These are phyloP conservation scores for Dendryphion nanum DNA, from an alignment of 2,329 filamentous ascomycete species.

Conservation along the genomic window DNA sequence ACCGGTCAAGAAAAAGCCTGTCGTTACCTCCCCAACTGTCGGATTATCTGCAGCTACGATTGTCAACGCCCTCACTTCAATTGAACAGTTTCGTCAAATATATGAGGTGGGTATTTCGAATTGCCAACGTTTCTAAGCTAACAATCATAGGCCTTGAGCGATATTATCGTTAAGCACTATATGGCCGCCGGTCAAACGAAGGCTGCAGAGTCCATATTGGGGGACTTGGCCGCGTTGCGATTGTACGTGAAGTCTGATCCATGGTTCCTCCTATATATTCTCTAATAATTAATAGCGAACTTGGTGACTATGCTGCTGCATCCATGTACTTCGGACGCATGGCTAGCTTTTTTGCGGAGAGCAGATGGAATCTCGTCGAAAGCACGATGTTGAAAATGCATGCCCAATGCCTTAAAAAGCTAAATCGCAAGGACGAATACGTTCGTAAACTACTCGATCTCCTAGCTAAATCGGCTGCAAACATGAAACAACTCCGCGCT, in stretches of 20 bases:
- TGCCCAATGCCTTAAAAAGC: slow-evolving; percentile 73
- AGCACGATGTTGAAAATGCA: slow-evolving; percentile 84
- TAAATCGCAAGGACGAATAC: slow-evolving; percentile 76
- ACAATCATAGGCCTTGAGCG: slow-evolving; percentile 71
- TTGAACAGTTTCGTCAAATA: slow-evolving; percentile 39
- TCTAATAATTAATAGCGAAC: slow-evolving; percentile 49
- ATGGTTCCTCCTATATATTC: background rate
- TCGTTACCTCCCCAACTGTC: slow-evolving; percentile 12
- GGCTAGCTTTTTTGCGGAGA: slow-evolving; percentile 74
- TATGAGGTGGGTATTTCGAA: slow-evolving; percentile 36
- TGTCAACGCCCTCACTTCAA: slow-evolving; percentile 30
- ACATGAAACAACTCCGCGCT: slow-evolving; percentile 25
- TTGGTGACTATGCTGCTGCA: slow-evolving; percentile 71
- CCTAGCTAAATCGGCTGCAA: slow-evolving; percentile 61
- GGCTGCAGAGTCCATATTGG: slow-evolving; percentile 73
- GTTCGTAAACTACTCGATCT: slow-evolving; percentile 73
- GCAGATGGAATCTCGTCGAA: slow-evolving; percentile 77
- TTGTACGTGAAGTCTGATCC: slow-evolving; percentile 50
- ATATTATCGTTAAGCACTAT: slow-evolving; percentile 80
- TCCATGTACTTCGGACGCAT: slow-evolving; percentile 76
- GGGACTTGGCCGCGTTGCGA: slow-evolving; percentile 83
- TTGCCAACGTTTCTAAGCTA: slow-evolving; percentile 3
- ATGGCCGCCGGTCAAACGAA: slow-evolving; percentile 75
- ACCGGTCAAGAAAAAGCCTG: slow-evolving; percentile 5
- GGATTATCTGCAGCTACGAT: slow-evolving; percentile 33